phyloP scores from a whole-genome alignment of 202 grass and related monocot genomes.

The Miscanthus sacchariflorus region DNA sequence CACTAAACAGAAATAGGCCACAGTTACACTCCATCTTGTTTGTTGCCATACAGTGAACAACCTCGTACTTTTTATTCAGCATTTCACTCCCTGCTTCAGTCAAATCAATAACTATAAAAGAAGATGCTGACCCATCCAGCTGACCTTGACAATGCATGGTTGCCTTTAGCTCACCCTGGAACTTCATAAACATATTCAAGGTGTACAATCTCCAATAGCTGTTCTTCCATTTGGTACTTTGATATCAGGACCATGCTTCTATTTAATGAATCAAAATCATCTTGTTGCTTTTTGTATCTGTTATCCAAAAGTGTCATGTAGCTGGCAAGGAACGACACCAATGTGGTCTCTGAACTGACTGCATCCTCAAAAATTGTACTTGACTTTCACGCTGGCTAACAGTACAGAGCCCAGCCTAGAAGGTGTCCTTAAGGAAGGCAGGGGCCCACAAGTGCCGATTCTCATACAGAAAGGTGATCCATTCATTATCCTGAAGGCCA shows the following conservation, averaged over 20 bases:
- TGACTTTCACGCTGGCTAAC: slow-evolving; percentile 59
- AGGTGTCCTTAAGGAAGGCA: slow-evolving; percentile 78
- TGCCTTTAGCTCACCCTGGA: slow-evolving; percentile 80
- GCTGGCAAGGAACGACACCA: slow-evolving; percentile 69
- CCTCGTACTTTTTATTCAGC: slow-evolving; percentile 63
- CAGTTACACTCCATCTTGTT: slow-evolving; percentile 70
- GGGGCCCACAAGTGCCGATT: slow-evolving; percentile 81
- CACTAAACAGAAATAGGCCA: slow-evolving; percentile 62
- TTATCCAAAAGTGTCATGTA: slow-evolving; percentile 63
- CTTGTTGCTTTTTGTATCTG: slow-evolving; percentile 76
- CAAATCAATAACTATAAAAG: slow-evolving; percentile 66
- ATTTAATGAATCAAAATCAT: slow-evolving; percentile 79
- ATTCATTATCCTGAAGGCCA: slow-evolving; percentile 68
- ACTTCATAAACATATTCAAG: slow-evolving; percentile 82
- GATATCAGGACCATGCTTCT: slow-evolving; percentile 63
- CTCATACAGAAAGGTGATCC: slow-evolving; percentile 78
- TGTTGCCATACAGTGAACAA: slow-evolving; percentile 57
- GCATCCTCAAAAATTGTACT: slow-evolving; percentile 75
- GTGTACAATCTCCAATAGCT: slow-evolving; percentile 85
- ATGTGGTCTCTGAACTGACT: slow-evolving; percentile 63
- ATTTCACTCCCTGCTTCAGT: slow-evolving; percentile 50
- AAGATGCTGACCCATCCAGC: slow-evolving; percentile 58
- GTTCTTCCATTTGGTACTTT: slow-evolving; percentile 79
- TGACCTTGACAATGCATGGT: slow-evolving; percentile 59
- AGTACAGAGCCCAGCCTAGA: slow-evolving; percentile 87